Percentiles rank a stretch among this genome's conserved stretches.
These are phyloP conservation scores for Conticribra weissflogii DNA, from an alignment of 108 stramenopile genomes.

Conservation along the genomic window DNA sequence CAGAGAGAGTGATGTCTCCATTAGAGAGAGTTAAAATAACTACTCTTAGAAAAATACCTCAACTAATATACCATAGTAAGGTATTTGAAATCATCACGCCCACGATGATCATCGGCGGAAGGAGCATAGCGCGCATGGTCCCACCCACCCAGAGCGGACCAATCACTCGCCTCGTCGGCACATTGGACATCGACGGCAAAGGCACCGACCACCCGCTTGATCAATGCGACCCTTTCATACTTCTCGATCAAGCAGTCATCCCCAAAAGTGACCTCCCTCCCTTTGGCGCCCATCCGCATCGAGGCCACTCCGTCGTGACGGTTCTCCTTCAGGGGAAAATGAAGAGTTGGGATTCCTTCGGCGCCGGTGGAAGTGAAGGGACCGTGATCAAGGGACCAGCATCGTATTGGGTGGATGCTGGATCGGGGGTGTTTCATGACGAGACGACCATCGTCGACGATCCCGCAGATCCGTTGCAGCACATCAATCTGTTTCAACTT, in stretches of 20 bases:
- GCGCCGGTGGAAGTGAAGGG: conserved; percentile 4
- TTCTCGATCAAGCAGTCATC: conserved; percentile 24
- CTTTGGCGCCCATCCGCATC: conserved; percentile 43
- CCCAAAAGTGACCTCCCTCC: conserved; percentile 16
- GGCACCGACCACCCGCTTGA: conserved; percentile 27
- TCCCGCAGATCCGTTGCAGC: conserved; percentile 26
- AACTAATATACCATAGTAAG: too few species aligned
- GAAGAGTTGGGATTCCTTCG: conserved; percentile 34
- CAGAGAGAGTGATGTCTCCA: too few species aligned
- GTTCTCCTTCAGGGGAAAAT: conserved; percentile 24
- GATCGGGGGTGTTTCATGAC: conserved; percentile 39
- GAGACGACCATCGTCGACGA: conserved; percentile 26
- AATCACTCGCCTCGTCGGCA: conserved; percentile 32
- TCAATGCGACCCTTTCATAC: conserved; percentile 40
- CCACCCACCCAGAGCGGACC: conserved; percentile 15
- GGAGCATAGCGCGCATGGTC: conserved; percentile 1
- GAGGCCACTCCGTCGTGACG: conserved; percentile 45
- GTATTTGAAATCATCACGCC: conserved; percentile 1
- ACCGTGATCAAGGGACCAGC: conserved; percentile 18
- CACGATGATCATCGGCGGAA: neutral
- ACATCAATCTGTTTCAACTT: conserved; percentile 27
- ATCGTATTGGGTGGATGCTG: conserved; percentile 47
- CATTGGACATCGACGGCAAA: conserved; percentile 36
- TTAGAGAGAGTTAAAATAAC: too few species aligned
- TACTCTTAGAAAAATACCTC: too few species aligned